Base-by-base conservation (phyloP, 2,329 filamentous ascomycete genomes). In the Pochonia chlamydosporia region DNA sequence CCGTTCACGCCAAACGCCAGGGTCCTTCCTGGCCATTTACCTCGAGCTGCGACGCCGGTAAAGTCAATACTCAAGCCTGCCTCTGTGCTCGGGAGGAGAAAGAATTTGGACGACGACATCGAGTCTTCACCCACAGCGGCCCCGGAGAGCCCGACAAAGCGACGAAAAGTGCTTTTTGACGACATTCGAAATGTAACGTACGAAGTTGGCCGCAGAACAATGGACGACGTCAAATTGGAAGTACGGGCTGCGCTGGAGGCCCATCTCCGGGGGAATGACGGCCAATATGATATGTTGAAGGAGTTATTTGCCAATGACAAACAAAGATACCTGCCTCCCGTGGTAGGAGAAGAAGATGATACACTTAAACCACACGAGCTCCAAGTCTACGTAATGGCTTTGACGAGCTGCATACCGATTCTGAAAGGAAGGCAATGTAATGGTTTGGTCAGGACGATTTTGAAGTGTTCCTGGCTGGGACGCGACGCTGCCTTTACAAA, bases 381-480 rank as follows among this genome's bases (percentile, higher is more conserved):
- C 41, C 74, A 78, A 53, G 70, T 72, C 31, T 84, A 84, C 60
- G 68, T 85, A 48, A 67, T 82, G 54, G 81, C 81, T n/a, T 69
- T 87, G 40, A 78, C 80, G 11, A 76, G 73, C 58, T 81, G 76
- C 55, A 72, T 79, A 7, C 78, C 80, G n/a, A 69, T 80, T 30
- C 67, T 87, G 26, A 72, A 72, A 51, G 75, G 78, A 53, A 76
- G 74, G 59, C 74, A 73, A 25, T 85, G 79, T 58, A 73, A 77
- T 20, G 75, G 75, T 4, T 67, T 87, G 24, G 74, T 86, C 48
- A 73, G 72, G 54, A 72, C 71, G 43, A 70, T 85, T 8, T 66
- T 86, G n/a, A 68, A 72, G 45, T 82, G 77, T 59, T 75, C 78
- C 28, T 87, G 83, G 83, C 68, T 84, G 30, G 82, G 79, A 9